Evolutionary conservation across 2,329 filamentous ascomycete genomes (phyloP).

Genomic region (Trichoderma guizhouense): DNA sequence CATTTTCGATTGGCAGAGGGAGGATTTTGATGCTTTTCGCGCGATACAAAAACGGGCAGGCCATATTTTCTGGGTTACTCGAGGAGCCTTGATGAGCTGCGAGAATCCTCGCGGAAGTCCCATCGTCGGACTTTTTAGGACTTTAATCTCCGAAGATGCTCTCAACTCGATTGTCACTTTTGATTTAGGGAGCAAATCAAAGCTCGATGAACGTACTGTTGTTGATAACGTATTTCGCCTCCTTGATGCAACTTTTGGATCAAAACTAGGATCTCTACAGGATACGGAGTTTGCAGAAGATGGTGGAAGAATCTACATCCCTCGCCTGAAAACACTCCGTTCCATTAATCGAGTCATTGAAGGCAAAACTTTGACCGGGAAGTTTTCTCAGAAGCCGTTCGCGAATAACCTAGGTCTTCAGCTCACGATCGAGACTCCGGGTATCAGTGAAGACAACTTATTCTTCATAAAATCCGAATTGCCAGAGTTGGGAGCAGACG

Average conservation of each 20-base stretch:
- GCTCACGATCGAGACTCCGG: conserved; percentile 28
- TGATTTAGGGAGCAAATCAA: conserved; percentile 35
- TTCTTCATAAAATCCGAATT: conserved; percentile 25
- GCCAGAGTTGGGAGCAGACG: conserved; percentile 27
- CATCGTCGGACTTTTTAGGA: conserved; percentile 46
- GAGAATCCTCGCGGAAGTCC: conserved; percentile 37
- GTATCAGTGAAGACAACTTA: conserved; percentile 26
- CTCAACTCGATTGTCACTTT: conserved; percentile 42
- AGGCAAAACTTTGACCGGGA: conserved; percentile 20
- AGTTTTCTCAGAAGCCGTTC: conserved; percentile 24
- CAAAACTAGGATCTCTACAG: conserved; percentile 18
- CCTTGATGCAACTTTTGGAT: conserved; percentile 26
- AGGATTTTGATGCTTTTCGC: conserved; percentile 41
- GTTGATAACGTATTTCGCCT: conserved; percentile 26
- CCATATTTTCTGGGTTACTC: conserved; percentile 48
- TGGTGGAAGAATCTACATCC: conserved; percentile 39
- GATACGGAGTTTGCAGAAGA: conserved; percentile 46
- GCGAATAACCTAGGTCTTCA: conserved; percentile 16
- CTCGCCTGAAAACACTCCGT: conserved; percentile 41
- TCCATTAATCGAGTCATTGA: conserved; percentile 47
- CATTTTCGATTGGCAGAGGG: conserved; percentile 39
- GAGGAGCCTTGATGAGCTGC: conserved; percentile 38
- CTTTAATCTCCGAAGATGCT: conserved; percentile 48
- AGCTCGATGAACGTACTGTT: conserved; percentile 19
- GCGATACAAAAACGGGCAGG: conserved; percentile 35